These are phyloP conservation scores for Fusarium cicatricum DNA, from an alignment of 2,329 filamentous ascomycete species.

Conservation along the genomic window DNA sequence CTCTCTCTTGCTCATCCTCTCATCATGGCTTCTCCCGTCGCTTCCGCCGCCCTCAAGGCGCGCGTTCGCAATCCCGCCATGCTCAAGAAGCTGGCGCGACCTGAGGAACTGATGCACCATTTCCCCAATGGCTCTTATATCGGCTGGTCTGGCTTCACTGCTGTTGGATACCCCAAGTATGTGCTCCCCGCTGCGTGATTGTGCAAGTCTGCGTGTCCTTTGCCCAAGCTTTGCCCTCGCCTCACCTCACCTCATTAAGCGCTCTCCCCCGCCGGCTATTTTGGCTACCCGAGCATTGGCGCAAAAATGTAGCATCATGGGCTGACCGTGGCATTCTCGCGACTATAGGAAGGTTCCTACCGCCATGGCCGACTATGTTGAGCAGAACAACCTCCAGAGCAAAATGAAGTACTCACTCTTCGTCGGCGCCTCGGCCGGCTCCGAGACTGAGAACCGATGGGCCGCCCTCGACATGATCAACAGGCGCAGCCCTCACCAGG, in stretches of 20 bases:
- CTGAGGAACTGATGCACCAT: conserved; percentile 80
- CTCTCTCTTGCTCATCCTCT: conserved; percentile 13
- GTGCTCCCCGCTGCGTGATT: conserved; percentile 8
- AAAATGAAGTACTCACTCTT: conserved; percentile 88
- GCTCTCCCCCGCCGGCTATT: conserved; percentile 27
- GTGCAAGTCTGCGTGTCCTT: not conserved
- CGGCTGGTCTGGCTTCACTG: conserved; percentile 91
- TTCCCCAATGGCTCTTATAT: conserved; percentile 89
- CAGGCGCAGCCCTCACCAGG: conserved; percentile 83
- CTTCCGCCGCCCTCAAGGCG: conserved; percentile 78
- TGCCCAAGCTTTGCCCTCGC: not conserved
- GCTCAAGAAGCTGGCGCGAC: conserved; percentile 79
- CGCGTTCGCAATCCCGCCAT: conserved; percentile 79
- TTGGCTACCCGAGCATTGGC: conserved; percentile 26
- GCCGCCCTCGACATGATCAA: conserved; percentile 91
- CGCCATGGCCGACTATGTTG: conserved; percentile 86
- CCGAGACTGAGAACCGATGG: conserved; percentile 93
- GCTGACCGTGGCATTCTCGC: conserved; percentile 19
- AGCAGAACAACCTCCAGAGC: conserved; percentile 84
- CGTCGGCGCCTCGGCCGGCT: conserved; percentile 87
- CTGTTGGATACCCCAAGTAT: conserved; percentile 85
- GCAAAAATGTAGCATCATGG: conserved; percentile 3
- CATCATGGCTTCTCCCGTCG: conserved; percentile 60
- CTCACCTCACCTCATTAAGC: not conserved
- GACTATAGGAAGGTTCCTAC: conserved; percentile 78